Percentiles rank a stretch among this genome's conserved stretches.
phyloP scores from a whole-genome alignment of 2,329 filamentous ascomycete species.

The Monilinia vaccinii-corymbosi region DNA sequence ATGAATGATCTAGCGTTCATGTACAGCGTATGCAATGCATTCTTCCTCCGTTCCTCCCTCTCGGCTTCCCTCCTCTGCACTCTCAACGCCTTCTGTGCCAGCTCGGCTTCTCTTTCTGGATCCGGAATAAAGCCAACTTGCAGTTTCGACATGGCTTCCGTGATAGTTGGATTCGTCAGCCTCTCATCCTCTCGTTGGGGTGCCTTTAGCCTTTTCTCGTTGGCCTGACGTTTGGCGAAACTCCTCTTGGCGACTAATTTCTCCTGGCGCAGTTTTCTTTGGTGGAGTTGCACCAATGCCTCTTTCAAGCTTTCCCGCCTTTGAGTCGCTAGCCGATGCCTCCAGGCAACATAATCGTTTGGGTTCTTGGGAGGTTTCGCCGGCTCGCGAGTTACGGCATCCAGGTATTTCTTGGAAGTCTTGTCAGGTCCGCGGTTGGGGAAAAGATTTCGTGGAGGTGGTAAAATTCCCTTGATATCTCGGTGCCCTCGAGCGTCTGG shows the following conservation, averaged over 20 bases:
- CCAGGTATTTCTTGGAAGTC: conserved; percentile 50
- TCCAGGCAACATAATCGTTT: conserved; percentile 46
- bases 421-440: conserved; percentile 50
- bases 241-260: conserved; percentile 32
- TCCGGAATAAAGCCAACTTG: conserved; percentile 49
- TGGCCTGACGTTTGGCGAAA: conserved; percentile 37
- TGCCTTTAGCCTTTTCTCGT: conserved; percentile 44
- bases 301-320: conserved; percentile 64
- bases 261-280: conserved; percentile 47
- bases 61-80: conserved; percentile 37
- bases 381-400: conserved; percentile 48
- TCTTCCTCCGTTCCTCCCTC: conserved; percentile 52
- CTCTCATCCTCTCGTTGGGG: conserved; percentile 68
- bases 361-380: conserved; percentile 17
- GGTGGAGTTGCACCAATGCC: conserved; percentile 61
- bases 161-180: conserved; percentile 61
- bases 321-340: conserved; percentile 59
- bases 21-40: conserved; percentile 79
- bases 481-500: conserved; percentile 34
- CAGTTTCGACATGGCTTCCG: conserved; percentile 39
- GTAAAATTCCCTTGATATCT: conserved; percentile 66
- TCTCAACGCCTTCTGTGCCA: conserved; percentile 36
- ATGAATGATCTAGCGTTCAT: conserved; percentile 85
- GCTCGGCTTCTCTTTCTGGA: conserved; percentile 48
- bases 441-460: conserved; percentile 77